Evolutionary conservation across 106 monocot species (phyloP).

Genomic region (Dendrobium officinale): DNA sequence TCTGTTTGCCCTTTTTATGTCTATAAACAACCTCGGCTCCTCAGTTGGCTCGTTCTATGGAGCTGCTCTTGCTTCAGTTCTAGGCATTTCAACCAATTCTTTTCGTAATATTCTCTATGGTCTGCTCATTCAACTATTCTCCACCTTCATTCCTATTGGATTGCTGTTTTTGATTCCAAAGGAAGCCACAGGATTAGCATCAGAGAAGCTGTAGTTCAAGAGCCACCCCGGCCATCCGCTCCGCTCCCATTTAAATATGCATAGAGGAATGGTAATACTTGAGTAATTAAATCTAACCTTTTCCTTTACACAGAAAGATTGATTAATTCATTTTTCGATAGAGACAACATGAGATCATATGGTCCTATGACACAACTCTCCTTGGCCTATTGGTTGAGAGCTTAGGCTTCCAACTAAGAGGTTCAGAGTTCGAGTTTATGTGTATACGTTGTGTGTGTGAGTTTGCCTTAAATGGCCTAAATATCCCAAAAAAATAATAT

Average conservation of each 20-base stretch:
- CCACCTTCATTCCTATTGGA: conserved; percentile 44
- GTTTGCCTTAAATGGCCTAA: no score
- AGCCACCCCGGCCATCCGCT: neutral
- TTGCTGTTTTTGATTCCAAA: conserved; percentile 74
- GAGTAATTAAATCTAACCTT: no score
- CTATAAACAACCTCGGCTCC: conserved; percentile 65
- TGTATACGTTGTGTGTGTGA: no score
- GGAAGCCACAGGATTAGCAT: conserved; percentile 42
- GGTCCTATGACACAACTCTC: neutral
- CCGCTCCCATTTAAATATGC: no score
- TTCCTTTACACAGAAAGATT: neutral
- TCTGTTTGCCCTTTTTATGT: conserved; percentile 86
- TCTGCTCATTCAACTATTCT: conserved; percentile 34
- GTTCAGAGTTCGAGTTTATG: no score
- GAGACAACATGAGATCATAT: neutral
- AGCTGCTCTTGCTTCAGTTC: conserved; percentile 52
- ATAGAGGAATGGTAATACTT: no score
- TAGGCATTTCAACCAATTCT: conserved; percentile 49
- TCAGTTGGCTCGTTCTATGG: conserved; percentile 65
- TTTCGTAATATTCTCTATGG: conserved; percentile 53
- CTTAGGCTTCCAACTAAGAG: no score
- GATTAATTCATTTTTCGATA: neutral
- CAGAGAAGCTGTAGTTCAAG: neutral
- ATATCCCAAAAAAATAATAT: neutral
- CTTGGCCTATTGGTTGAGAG: no score